These are phyloP conservation scores for Asterochloris erici DNA, from an alignment of 139 green algal genomes.

Conservation along the genomic window DNA sequence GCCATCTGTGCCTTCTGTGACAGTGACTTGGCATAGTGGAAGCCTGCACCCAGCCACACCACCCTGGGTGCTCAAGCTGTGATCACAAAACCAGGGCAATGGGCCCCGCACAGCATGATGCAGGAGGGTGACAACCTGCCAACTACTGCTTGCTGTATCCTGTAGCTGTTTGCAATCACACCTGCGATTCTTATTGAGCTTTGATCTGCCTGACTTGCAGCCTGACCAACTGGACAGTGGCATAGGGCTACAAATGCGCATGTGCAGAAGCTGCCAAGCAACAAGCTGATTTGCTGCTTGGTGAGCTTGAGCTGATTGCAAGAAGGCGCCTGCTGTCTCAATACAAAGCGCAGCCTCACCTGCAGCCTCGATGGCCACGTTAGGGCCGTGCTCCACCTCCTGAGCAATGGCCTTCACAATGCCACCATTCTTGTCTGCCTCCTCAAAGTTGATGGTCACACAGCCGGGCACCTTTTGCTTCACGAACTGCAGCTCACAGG, in stretches of 20 bases:
- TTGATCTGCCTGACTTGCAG: too few species aligned
- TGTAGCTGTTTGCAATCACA: background rate
- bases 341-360: too few species aligned
- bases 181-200: too few species aligned
- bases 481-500: constrained; percentile 23
- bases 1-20: constrained; percentile 49
- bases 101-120: background rate
- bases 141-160: background rate
- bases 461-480: constrained; percentile 25
- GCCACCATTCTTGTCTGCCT: constrained; percentile 25
- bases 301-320: too few species aligned
- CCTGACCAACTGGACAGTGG: too few species aligned
- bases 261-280: too few species aligned
- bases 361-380: constrained; percentile 67
- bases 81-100: background rate
- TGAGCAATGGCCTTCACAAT: constrained; percentile 30
- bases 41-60: constrained; percentile 27
- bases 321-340: too few species aligned
- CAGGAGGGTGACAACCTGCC: background rate
- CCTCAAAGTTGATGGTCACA: constrained; percentile 56
- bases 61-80: too few species aligned
- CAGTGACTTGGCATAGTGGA: constrained; percentile 63
- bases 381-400: constrained; percentile 39
- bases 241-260: too few species aligned
- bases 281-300: too few species aligned